Evolutionary conservation across 495 filamentous ascomycete genomes (phyloP).

Genomic region (Chaetomium tenue): DNA sequence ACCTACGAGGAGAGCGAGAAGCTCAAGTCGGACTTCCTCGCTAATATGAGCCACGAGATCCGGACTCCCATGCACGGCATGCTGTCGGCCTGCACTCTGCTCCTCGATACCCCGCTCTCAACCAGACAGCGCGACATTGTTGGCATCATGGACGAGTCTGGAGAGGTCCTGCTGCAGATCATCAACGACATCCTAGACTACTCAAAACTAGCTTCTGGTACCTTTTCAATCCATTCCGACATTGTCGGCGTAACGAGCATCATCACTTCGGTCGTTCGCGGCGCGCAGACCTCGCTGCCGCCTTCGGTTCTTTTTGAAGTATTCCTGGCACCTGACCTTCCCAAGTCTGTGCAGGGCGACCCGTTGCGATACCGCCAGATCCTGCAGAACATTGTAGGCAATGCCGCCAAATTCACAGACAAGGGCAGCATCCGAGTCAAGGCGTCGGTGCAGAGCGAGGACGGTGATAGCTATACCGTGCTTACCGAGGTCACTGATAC

Average conservation of each 20-base stretch:
- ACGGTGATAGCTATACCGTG: slow-evolving; percentile 46
- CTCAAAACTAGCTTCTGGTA: slow-evolving; percentile 48
- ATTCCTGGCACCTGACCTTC: slow-evolving; percentile 42
- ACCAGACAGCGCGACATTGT: slow-evolving; percentile 46
- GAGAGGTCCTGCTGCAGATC: slow-evolving; percentile 47
- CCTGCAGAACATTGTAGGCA: slow-evolving; percentile 49
- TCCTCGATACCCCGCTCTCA: slow-evolving; percentile 44
- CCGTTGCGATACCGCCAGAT: slow-evolving; percentile 51
- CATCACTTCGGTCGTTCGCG: slow-evolving; percentile 54
- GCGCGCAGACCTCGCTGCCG: slow-evolving; percentile 39
- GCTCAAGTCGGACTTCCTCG: slow-evolving; percentile 65
- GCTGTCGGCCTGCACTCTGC: slow-evolving; percentile 47
- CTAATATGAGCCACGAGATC: slow-evolving; percentile 59
- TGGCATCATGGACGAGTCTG: slow-evolving; percentile 50
- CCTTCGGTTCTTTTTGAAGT: slow-evolving; percentile 39
- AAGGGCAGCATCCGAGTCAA: slow-evolving; percentile 42
- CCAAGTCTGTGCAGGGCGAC: slow-evolving; percentile 45
- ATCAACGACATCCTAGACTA: slow-evolving; percentile 57
- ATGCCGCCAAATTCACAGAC: slow-evolving; percentile 52
- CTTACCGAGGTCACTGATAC: slow-evolving; percentile 69
- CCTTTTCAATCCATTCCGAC: slow-evolving; percentile 46
- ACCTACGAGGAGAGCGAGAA: slow-evolving; percentile 65
- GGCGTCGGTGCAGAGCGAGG: slow-evolving; percentile 37
- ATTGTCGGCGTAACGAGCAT: slow-evolving; percentile 47
- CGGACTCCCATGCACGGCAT: slow-evolving; percentile 55